Conservation (phyloP, 2,329 filamentous ascomycete genomes). For the Chaetomiaceae sp. region DNA sequence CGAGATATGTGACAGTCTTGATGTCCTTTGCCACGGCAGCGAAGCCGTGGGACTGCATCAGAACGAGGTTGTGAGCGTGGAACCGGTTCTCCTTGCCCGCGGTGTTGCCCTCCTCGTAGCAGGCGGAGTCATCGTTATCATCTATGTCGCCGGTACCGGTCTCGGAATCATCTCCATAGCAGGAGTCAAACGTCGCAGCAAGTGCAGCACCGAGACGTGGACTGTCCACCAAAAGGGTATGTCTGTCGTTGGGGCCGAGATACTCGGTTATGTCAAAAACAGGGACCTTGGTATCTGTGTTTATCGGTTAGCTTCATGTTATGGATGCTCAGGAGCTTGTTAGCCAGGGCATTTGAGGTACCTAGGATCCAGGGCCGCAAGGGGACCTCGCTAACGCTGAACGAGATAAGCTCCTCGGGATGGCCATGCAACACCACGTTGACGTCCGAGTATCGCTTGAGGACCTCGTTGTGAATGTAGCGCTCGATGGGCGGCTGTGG, state of each 20-base stretch:
- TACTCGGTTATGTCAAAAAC: slow-evolving; percentile 14
- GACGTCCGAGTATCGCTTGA: slow-evolving; percentile 37
- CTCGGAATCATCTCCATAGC: no score
- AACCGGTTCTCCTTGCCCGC: not conserved
- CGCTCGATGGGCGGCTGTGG: slow-evolving; percentile 38
- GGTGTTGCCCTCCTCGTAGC: not conserved
- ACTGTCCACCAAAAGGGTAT: slow-evolving; percentile 37
- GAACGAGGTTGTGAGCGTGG: slow-evolving; percentile 35
- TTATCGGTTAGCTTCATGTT: not conserved
- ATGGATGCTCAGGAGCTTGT: slow-evolving; percentile 21
- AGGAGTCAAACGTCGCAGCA: not conserved
- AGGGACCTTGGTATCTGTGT: not conserved
- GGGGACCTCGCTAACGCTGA: slow-evolving; percentile 36
- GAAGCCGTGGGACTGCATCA: slow-evolving; percentile 45
- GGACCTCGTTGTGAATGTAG: slow-evolving; percentile 45
- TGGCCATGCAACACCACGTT: slow-evolving; percentile 43
- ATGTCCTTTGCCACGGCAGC: slow-evolving; percentile 36
- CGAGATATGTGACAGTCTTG: slow-evolving; percentile 37
- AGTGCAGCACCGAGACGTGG: slow-evolving; percentile 12
- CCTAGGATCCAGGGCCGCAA: slow-evolving; percentile 38
- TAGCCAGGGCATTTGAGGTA: slow-evolving; percentile 40
- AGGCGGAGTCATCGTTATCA: not conserved
- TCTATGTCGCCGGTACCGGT: not conserved
- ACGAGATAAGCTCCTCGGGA: slow-evolving; percentile 40
- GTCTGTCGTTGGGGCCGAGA: slow-evolving; percentile 32